Base-by-base conservation (phyloP, 257 asterid species). In the Ilex asprella region DNA sequence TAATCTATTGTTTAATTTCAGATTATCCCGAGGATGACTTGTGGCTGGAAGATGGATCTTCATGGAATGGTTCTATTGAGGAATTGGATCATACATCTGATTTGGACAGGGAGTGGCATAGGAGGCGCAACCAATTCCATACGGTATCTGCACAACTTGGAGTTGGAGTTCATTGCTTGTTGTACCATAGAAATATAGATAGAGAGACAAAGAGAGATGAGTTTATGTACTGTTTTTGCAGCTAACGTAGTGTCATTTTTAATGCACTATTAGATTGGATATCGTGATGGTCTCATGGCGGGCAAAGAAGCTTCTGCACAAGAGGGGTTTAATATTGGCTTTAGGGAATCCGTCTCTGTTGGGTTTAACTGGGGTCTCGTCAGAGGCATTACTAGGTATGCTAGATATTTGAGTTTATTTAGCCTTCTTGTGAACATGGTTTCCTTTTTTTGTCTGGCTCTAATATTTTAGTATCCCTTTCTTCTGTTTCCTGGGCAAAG, bases 261-360 rank as follows among this genome's bases (percentile, higher is more conserved):
- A 70, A 63, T 56, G 30, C 71, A 58, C 59, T 56, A 27, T 72
- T 61, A 91, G 98, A 71, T 86, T 16, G 98, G 98, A 73, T 92
- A 88, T 73, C 97, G 97, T 27, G 98, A 92, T 60, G 98, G 98
- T 67, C 68, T 86, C 57, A 69, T 86, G 46, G 91, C 88, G 59
- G 98, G 91, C 65, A 82, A 88, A 70, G 95, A 91, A 71, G 80
- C 85, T 62, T 82, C 95, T 21, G 85, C 82, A 15, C 98, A 91
- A 61, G 88, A 84, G 56, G 96, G 98, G 30, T 91, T 91, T 71
- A 83, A 86, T 74, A 68, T 72, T 15, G 98, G 95, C 41, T 88
- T 88, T 59, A 80, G 67, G 68, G 82, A 76, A 59, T 91, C 95
- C 29, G 87, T 86, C 16, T 73, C 66, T 59, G 60, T 62, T 30